A percentile compares a stretch with the other conserved stretches of the same genome.
Conservation (phyloP, 1,284 basidiomycete species). For the Heliocybe sulcata region DNA sequence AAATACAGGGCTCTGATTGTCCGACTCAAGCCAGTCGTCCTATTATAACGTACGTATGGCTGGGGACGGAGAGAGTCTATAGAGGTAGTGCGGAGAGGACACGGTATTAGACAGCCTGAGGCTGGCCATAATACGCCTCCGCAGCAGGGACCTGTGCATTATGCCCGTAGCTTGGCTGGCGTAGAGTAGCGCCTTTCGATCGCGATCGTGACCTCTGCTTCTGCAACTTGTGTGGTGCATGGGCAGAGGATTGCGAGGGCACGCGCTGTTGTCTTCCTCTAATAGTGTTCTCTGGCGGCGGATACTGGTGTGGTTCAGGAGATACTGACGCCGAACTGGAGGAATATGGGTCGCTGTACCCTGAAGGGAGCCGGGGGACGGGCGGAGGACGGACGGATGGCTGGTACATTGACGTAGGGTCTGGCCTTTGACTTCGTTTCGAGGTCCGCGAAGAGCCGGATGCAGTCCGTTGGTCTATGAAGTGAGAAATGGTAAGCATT, state of each 20-base stretch:
- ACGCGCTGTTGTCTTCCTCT: background rate
- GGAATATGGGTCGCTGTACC: slow-evolving; percentile 4
- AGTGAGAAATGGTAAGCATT: background rate
- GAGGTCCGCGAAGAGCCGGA: background rate
- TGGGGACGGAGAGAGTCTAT: background rate
- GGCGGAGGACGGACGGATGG: slow-evolving; percentile 8
- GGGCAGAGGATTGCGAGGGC: background rate
- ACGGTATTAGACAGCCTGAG: background rate
- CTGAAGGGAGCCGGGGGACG: slow-evolving; percentile 17
- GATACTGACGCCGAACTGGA: background rate
- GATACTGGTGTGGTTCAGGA: background rate
- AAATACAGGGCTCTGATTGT: no score
- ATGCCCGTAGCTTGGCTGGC: background rate
- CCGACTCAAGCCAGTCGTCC: background rate
- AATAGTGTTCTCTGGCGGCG: background rate
- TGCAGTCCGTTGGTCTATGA: background rate
- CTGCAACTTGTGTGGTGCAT: background rate
- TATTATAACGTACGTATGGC: background rate
- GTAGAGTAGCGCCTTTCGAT: background rate
- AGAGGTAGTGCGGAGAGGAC: no score
- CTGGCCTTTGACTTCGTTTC: background rate
- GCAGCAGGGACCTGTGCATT: background rate
- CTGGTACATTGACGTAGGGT: background rate
- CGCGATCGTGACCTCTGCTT: background rate
- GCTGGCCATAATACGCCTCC: background rate